Evolutionary conservation across 176 grass and related monocot genomes (phyloP), one percentile per base, ranked within the genome.

Genomic region (Aegilops umbellulata): DNA sequence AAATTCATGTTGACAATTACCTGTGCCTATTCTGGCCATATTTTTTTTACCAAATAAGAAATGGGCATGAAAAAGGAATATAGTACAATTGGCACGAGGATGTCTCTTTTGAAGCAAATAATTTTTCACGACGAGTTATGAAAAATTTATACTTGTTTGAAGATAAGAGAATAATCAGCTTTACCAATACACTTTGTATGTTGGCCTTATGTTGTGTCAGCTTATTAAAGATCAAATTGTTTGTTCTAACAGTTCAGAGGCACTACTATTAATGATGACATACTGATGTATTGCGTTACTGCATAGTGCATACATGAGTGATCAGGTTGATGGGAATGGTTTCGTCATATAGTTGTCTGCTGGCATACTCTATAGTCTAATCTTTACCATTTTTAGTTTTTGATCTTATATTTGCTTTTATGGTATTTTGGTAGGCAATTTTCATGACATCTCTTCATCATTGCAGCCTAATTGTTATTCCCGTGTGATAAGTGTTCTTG

Each of bases 391-490:
- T 79, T 82, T 76, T 47, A 5, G 64, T 46, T 87, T 57, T 46
- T 25, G 68, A 47, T 16, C 19, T 83, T 82, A 67, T 64, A 17
- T 39, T 66, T 79, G 65, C 27, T 70, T 65, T 73, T 76, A 67
- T 70, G 73, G 27, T 75, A n/a, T 25, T 78, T 74, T 69, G 26
- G 35, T 84, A 60, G 55, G n/a, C 24, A 60, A 72, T 64, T 89
- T 71, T 65, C 26, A 29, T 89, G 80, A 84, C 44, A 65, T 65
- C 25, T 72, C 63, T 79, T 77, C 46, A 80, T 60, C 17, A 34
- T 79, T 71, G 63, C 92, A 99, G 97, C 97, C 97, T 61, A 99
- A 99, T 93, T 99, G 97, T 88, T 99, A 99, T 94, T 99, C 97
- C 0, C 95, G 97, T 76, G 92, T 95, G 61, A 94, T 99, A 87